Evolutionary conservation across 371 early-diverging fungal species (phyloP).

Genomic region (Astathelohania contejeani): DNA sequence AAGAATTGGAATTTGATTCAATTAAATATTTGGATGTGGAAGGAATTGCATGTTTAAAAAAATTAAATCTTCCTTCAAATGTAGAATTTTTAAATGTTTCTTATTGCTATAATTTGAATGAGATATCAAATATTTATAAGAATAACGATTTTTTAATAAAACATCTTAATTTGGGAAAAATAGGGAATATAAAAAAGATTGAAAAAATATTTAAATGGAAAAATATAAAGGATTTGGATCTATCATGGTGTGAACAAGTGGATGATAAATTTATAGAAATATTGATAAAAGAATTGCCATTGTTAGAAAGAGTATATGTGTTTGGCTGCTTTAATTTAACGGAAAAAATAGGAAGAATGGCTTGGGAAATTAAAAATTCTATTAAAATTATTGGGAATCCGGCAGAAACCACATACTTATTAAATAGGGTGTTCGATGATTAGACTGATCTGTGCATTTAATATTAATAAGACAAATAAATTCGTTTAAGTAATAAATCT

Average conservation of each 20-base stretch:
- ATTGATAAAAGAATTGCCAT: conserved; percentile 2
- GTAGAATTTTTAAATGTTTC: conserved; percentile 25
- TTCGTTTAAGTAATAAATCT: too few species aligned
- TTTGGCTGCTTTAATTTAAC: conserved; percentile 33
- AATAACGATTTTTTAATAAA: too few species aligned
- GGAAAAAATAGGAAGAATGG: neutral
- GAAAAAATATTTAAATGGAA: conserved; percentile 1
- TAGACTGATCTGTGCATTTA: too few species aligned
- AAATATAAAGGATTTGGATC: conserved; percentile 13
- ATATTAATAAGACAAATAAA: too few species aligned
- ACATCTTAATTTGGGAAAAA: too few species aligned
- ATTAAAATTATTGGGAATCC: conserved; percentile 25
- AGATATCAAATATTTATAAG: too few species aligned
- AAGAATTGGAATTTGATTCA: too few species aligned
- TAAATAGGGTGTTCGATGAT: too few species aligned
- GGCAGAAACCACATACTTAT: conserved; percentile 25
- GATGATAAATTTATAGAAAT: conserved; percentile 10
- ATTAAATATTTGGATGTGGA: conserved; percentile 13
- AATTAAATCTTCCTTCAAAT: neutral
- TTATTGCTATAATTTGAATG: neutral
- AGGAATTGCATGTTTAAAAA: conserved; percentile 7
- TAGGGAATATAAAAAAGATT: too few species aligned
- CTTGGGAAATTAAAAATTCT: conserved; percentile 12
- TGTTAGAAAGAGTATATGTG: conserved; percentile 15
- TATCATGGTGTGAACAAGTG: conserved; percentile 13